Conservation (phyloP, 768 basidiomycete species). For the Boletus barrowsii region DNA sequence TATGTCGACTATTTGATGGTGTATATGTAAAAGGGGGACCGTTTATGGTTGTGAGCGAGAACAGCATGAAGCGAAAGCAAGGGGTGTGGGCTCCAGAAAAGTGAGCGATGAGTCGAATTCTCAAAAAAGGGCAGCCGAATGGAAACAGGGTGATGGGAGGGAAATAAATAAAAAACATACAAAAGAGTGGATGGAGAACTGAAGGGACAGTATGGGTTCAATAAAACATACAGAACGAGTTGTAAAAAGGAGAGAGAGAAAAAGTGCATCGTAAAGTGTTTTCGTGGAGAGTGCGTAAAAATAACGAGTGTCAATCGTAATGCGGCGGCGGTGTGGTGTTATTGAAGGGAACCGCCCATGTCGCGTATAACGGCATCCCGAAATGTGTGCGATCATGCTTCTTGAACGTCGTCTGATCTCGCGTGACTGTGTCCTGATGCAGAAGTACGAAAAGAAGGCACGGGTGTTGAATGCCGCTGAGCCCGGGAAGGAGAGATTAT, state of each 20-base stretch:
- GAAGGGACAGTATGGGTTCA: background rate
- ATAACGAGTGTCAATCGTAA: slow-evolving; percentile 17
- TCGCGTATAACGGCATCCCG: slow-evolving; percentile 16
- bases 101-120: background rate
- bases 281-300: slow-evolving; percentile 25
- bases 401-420: slow-evolving; percentile 16
- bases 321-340: background rate
- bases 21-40: background rate
- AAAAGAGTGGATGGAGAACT: background rate
- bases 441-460: slow-evolving; percentile 13
- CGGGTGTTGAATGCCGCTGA: slow-evolving; percentile 14
- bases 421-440: slow-evolving; percentile 9
- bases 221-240: background rate
- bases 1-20: background rate
- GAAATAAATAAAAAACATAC: background rate
- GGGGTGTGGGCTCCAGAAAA: background rate
- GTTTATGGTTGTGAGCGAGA: slow-evolving; percentile 8
- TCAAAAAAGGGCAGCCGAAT: background rate
- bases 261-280: slow-evolving; percentile 20
- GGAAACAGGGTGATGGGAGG: background rate
- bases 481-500: slow-evolving; percentile 17
- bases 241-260: background rate
- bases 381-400: slow-evolving; percentile 15
- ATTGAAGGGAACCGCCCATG: background rate
- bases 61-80: slow-evolving; percentile 25